phyloP scores from a whole-genome alignment of 2,329 filamentous ascomycete species.

The Colletotrichum cordylinicola region DNA sequence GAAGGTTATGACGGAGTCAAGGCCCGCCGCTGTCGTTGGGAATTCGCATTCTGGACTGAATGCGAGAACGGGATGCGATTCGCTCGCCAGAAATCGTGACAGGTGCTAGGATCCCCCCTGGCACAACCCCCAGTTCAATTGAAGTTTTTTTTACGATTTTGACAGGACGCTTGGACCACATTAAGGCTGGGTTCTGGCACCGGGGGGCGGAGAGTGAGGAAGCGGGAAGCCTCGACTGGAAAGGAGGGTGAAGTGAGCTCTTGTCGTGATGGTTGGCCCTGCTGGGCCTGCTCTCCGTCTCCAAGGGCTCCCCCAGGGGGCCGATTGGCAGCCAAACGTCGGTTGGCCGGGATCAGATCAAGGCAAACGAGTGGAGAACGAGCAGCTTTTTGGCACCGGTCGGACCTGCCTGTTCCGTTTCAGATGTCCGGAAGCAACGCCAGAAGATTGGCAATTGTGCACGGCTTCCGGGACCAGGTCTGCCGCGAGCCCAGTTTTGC shows the following conservation, averaged over 20 bases:
- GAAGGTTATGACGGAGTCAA: background rate
- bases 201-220: background rate
- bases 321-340: background rate
- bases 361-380: conserved; percentile 18
- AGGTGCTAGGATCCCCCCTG: conserved; percentile 17
- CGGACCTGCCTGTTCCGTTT: conserved; percentile 21
- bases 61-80: conserved; percentile 16
- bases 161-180: conserved; percentile 23
- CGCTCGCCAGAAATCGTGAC: conserved; percentile 17
- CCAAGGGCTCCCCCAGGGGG: background rate
- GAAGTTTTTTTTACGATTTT: conserved; percentile 19
- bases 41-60: conserved; percentile 2
- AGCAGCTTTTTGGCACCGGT: background rate
- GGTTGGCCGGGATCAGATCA: conserved; percentile 10
- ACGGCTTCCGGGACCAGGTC: conserved; percentile 10
- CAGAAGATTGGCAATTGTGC: conserved; percentile 11
- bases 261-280: background rate
- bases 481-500: conserved; percentile 7
- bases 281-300: background rate
- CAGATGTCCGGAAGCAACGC: conserved; percentile 20
- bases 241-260: background rate
- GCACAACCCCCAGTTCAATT: background rate
- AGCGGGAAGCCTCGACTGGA: background rate
- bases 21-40: conserved; percentile 1
- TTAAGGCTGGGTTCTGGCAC: conserved; percentile 16